These are phyloP conservation scores for Kewa caespitosa DNA, from an alignment of 179 eudicot species.

Conservation along the genomic window DNA sequence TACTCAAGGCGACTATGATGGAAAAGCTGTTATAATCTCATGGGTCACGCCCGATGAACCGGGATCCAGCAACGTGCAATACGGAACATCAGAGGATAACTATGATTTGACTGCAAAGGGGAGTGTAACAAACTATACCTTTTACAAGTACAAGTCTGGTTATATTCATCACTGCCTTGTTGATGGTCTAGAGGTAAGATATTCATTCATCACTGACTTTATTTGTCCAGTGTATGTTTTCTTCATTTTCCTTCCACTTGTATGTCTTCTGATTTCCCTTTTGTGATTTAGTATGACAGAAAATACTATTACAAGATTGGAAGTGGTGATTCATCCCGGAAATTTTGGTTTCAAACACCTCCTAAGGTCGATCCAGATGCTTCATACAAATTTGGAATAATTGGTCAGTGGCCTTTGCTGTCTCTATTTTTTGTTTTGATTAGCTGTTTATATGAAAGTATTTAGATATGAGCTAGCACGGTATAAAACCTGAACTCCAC, in stretches of 20 bases:
- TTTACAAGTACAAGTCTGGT: constrained; percentile 75
- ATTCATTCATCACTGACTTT: neutral
- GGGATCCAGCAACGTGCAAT: constrained; percentile 62
- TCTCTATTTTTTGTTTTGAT: neutral
- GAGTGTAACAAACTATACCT: constrained; percentile 62
- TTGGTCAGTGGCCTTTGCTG: constrained; percentile 48
- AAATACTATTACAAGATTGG: constrained; percentile 87
- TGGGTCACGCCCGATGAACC: constrained; percentile 89
- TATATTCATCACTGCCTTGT: constrained; percentile 81
- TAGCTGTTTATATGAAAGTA: neutral
- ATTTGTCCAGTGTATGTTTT: neutral
- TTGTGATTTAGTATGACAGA: constrained; percentile 53
- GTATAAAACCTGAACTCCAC: neutral
- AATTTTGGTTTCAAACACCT: constrained; percentile 93
- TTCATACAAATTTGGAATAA: constrained; percentile 87
- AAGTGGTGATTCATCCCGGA: constrained; percentile 60
- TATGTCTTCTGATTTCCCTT: constrained; percentile 2
- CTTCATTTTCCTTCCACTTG: neutral
- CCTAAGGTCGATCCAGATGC: constrained; percentile 71
- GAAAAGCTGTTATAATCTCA: constrained; percentile 80
- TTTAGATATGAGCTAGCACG: constrained; percentile 8
- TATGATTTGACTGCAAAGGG: constrained; percentile 60
- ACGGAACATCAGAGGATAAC: constrained; percentile 67
- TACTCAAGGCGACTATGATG: constrained; percentile 97
- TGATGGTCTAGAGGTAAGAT: constrained; percentile 71